Evolutionary conservation across 2,329 filamentous ascomycete genomes (phyloP).

Genomic region (Blastomyces emzantsi): DNA sequence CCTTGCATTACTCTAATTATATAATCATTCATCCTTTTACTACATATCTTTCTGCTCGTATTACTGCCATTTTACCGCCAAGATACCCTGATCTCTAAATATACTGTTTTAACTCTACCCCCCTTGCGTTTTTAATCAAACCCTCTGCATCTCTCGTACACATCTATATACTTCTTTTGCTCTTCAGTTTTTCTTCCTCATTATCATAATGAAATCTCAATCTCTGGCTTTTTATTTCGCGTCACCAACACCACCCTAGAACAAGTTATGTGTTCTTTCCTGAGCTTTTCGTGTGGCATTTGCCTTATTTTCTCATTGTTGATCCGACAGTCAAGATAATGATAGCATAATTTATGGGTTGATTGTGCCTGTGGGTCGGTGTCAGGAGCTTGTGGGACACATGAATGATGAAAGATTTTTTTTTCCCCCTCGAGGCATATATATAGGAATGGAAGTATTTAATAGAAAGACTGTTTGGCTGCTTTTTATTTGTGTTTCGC

Average conservation of each 20-base stretch:
- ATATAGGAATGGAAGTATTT: not conserved
- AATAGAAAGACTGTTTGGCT: not conserved
- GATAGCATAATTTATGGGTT: not conserved
- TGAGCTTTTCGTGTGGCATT: not conserved
- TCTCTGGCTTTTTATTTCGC: not conserved
- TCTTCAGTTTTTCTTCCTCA: not conserved
- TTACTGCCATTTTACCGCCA: not conserved
- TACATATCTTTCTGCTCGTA: slow-evolving; percentile 1
- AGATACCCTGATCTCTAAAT: slow-evolving; percentile 2
- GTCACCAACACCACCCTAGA: not conserved
- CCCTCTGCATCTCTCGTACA: not conserved
- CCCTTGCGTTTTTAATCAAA: not conserved
- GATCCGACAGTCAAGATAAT: not conserved
- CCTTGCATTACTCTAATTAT: not conserved
- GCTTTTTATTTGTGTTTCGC: not conserved
- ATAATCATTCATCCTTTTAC: not conserved
- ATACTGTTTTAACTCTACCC: not conserved
- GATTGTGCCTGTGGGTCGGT: not conserved
- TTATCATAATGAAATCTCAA: not conserved
- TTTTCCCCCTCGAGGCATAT: not conserved
- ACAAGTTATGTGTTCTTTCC: not conserved
- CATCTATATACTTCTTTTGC: not conserved
- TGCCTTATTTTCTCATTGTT: not conserved
- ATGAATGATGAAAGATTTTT: not conserved
- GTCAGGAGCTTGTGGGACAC: not conserved